Evolutionary conservation across 2,329 filamentous ascomycete species (phyloP).

Genomic region (Curvularia hawaiiensis): DNA sequence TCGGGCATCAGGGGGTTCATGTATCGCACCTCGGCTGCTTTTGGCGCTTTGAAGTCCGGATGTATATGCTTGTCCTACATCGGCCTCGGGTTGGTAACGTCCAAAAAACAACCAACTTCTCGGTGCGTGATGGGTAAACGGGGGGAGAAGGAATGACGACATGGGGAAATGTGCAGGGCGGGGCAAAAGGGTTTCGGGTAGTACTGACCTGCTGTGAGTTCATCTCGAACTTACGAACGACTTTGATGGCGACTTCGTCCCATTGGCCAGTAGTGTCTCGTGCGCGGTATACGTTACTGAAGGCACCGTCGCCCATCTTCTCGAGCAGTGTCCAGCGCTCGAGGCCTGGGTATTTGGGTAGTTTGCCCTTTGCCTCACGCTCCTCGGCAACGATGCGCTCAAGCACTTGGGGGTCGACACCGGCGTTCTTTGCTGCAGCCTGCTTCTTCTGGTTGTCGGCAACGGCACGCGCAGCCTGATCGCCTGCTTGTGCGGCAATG

Average conservation of each 20-base stretch:
- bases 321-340: constrained; percentile 86
- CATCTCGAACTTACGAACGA: constrained; percentile 99
- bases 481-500: constrained; percentile 70
- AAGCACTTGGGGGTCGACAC: constrained; percentile 67
- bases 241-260: constrained; percentile 93
- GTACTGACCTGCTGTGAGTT: constrained; percentile 94
- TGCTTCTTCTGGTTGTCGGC: constrained; percentile 64
- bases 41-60: constrained; percentile 91
- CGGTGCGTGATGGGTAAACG: constrained; percentile 25
- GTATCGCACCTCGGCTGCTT: constrained; percentile 91
- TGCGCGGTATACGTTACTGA: constrained; percentile 97
- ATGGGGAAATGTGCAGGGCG: constrained; percentile 36
- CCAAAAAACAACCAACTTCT: constrained; percentile 36
- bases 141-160: constrained; percentile 40
- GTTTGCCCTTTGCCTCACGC: constrained; percentile 80
- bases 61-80: constrained; percentile 88
- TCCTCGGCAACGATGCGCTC: constrained; percentile 91
- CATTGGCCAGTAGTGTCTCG: constrained; percentile 73
- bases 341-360: constrained; percentile 83
- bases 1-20: constrained; percentile 33
- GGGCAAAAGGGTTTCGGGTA: constrained; percentile 30
- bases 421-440: constrained; percentile 52
- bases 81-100: constrained; percentile 57
- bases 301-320: constrained; percentile 99
- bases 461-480: constrained; percentile 66